phyloP scores from a whole-genome alignment of 2,329 filamentous ascomycete species.

The Incumbomyces lentus region DNA sequence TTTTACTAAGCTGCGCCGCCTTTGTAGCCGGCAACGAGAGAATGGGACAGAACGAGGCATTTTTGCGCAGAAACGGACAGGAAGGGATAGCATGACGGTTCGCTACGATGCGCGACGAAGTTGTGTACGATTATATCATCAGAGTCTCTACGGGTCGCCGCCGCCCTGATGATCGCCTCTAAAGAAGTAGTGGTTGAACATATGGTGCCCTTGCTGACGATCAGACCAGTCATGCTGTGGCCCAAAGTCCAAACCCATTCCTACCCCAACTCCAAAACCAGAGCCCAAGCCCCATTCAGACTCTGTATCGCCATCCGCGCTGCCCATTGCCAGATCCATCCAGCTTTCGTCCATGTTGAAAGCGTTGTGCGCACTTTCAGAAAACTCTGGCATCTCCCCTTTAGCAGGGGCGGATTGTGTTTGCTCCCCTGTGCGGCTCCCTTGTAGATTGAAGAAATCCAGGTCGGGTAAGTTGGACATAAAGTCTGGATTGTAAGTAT shows the following conservation, averaged over 20 bases:
- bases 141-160: background rate
- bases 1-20: no score
- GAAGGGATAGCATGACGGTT: no score
- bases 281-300: conserved; percentile 27
- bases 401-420: conserved; percentile 2
- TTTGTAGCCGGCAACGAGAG: no score
- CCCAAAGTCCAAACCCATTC: conserved; percentile 30
- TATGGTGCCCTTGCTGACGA: conserved; percentile 35
- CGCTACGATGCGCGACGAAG: no score
- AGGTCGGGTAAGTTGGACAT: conserved; percentile 20
- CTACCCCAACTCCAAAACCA: conserved; percentile 24
- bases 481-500: conserved; percentile 20
- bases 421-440: background rate
- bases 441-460: conserved; percentile 15
- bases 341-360: background rate
- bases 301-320: conserved; percentile 22
- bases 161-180: conserved; percentile 27
- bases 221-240: conserved; percentile 41
- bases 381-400: background rate
- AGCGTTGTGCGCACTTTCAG: background rate
- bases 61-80: no score
- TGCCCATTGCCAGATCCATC: conserved; percentile 15
- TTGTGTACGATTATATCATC: no score
- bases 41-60: no score
- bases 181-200: conserved; percentile 48